phyloP scores from a whole-genome alignment of 768 basidiomycete species.

The Wakefieldia striispora region DNA sequence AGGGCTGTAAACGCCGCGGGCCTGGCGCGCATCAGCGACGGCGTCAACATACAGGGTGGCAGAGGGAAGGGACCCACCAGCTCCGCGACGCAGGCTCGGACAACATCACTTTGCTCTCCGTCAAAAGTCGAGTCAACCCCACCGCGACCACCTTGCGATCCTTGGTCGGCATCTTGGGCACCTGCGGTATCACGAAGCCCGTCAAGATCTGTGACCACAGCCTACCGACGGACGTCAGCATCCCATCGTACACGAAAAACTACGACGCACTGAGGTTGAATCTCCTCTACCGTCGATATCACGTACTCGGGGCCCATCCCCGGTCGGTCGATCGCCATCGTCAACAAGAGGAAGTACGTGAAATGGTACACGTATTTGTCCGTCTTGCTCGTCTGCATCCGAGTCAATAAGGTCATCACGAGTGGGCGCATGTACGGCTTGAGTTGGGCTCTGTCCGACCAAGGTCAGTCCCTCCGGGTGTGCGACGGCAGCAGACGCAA shows the following conservation, averaged over 20 bases:
- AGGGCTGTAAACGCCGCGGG: constrained; percentile 65
- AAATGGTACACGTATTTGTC: constrained; percentile 85
- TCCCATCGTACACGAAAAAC: background rate
- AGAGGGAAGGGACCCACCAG: constrained; percentile 51
- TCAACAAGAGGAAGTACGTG: constrained; percentile 72
- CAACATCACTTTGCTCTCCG: constrained; percentile 69
- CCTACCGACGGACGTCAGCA: constrained; percentile 29
- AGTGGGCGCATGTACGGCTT: constrained; percentile 72
- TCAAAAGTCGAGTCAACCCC: constrained; percentile 76
- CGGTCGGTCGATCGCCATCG: constrained; percentile 70
- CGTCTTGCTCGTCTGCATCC: constrained; percentile 87
- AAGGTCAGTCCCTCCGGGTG: background rate
- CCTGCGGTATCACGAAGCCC: constrained; percentile 77
- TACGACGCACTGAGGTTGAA: constrained; percentile 70
- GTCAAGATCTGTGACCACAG: constrained; percentile 79
- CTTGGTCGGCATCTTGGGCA: constrained; percentile 74
- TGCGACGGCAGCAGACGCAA: background rate
- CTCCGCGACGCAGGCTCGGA: constrained; percentile 56
- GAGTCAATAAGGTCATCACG: constrained; percentile 74
- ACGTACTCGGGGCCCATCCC: constrained; percentile 79
- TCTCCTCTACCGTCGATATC: constrained; percentile 72
- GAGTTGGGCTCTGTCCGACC: constrained; percentile 50
- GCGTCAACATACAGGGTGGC: background rate
- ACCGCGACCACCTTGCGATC: constrained; percentile 85
- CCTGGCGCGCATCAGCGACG: constrained; percentile 42